Percentiles rank a stretch among this genome's conserved stretches.
Conservation (phyloP, 2,329 filamentous ascomycete genomes). For the Hypoxylon sp. region DNA sequence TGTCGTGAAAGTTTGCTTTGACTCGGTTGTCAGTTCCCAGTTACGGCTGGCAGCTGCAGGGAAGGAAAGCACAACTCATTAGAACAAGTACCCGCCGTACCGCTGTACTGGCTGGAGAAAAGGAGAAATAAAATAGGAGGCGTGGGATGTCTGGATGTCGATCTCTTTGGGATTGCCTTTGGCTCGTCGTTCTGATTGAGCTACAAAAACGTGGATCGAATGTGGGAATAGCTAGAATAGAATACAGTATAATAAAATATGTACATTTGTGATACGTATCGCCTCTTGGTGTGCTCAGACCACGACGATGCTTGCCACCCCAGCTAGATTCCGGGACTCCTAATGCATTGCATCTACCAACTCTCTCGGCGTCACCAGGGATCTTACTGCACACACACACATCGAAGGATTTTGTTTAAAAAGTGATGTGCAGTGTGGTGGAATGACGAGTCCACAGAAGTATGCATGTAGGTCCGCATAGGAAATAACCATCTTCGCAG, state of each 20-base stretch:
- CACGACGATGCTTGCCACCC: constrained; percentile 36
- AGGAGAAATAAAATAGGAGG: constrained; percentile 34
- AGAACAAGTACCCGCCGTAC: constrained; percentile 24
- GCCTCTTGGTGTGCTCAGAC: constrained; percentile 32
- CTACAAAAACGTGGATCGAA: constrained; percentile 43
- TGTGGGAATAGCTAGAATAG: constrained; percentile 39
- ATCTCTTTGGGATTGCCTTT: constrained; percentile 35
- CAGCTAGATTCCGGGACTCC: constrained; percentile 44
- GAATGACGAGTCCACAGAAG: constrained; percentile 46
- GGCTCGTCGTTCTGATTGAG: constrained; percentile 37
- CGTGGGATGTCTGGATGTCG: constrained; percentile 23
- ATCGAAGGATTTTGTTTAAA: constrained; percentile 41
- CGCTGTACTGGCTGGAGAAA: constrained; percentile 26
- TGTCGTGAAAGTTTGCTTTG: constrained; percentile 42
- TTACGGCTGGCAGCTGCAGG: constrained; percentile 20
- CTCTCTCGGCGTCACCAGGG: constrained; percentile 49
- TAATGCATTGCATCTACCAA: constrained; percentile 45
- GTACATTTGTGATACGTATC: constrained; percentile 36
- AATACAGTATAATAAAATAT: constrained; percentile 42
- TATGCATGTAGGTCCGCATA: constrained; percentile 42
- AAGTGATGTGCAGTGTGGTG: constrained; percentile 42
- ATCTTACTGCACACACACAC: constrained; percentile 40
- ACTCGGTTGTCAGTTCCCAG: constrained; percentile 37
- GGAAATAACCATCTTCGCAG: constrained; percentile 30
- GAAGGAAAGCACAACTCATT: constrained; percentile 30